These are phyloP conservation scores for Aspergillus neotritici DNA, from an alignment of 2,329 filamentous ascomycete species.

Conservation along the genomic window DNA sequence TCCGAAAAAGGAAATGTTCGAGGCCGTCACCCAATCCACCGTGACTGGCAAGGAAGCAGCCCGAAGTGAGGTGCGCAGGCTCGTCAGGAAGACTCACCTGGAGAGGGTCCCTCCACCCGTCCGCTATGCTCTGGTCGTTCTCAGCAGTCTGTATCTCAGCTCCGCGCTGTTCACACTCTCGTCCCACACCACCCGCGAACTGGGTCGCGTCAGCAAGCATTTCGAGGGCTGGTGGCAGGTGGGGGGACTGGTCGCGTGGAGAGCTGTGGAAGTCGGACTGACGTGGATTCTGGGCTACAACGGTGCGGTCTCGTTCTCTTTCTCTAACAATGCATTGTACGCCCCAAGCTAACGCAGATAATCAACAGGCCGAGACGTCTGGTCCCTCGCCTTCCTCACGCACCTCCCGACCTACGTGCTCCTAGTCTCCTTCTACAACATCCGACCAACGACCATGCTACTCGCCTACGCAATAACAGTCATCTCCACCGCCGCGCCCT, in stretches of 20 bases:
- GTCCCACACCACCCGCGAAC: slow-evolving; percentile 58
- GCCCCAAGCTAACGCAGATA: neutral
- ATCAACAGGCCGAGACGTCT: slow-evolving; percentile 56
- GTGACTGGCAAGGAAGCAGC: slow-evolving; percentile 11
- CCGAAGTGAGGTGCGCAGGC: slow-evolving; percentile 2
- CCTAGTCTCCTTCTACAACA: slow-evolving; percentile 68
- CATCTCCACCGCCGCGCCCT: slow-evolving; percentile 64
- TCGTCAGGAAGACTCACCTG: slow-evolving; percentile 14
- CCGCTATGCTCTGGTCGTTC: slow-evolving; percentile 45
- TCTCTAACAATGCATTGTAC: neutral
- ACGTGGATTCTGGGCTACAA: slow-evolving; percentile 72
- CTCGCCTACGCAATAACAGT: slow-evolving; percentile 63
- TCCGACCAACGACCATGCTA: slow-evolving; percentile 57
- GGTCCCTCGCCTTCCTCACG: slow-evolving; percentile 61
- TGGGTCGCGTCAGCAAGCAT: slow-evolving; percentile 61
- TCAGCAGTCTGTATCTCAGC: slow-evolving; percentile 57
- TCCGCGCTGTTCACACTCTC: slow-evolving; percentile 59
- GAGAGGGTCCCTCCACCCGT: slow-evolving; percentile 25
- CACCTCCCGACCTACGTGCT: slow-evolving; percentile 73
- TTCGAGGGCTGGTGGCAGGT: slow-evolving; percentile 60
- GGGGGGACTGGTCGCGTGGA: slow-evolving; percentile 48
- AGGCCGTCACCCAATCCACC: slow-evolving; percentile 8
- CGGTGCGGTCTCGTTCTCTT: slow-evolving; percentile 23
- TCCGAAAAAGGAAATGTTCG: slow-evolving; percentile 20
- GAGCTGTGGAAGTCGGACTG: slow-evolving; percentile 61